Percentiles rank a stretch among this genome's conserved stretches.
These are phyloP conservation scores for Scleromitrula shiraiana DNA, from an alignment of 2,329 filamentous ascomycete species.

Conservation along the genomic window DNA sequence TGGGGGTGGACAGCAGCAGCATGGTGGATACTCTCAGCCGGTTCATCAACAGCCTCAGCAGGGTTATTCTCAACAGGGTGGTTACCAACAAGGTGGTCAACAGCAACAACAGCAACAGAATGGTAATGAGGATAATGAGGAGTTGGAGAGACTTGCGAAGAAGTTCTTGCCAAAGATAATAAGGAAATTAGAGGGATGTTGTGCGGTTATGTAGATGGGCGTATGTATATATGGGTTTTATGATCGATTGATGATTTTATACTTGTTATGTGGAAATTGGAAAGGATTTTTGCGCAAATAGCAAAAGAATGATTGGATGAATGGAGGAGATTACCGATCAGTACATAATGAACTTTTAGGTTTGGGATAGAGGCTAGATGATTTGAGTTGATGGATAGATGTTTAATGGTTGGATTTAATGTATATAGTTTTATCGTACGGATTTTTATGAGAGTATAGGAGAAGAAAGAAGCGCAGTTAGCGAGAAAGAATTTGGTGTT, in stretches of 20 bases:
- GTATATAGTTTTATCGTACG: too few relatives aligned
- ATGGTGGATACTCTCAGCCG: slow-evolving; percentile 37
- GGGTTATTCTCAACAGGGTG: slow-evolving; percentile 28
- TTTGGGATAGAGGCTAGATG: too few relatives aligned
- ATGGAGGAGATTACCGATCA: too few relatives aligned
- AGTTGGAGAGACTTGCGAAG: slow-evolving; percentile 28
- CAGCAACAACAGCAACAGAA: slow-evolving; percentile 31
- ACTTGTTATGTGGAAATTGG: too few relatives aligned
- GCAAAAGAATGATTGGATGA: too few relatives aligned
- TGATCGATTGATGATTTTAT: background rate
- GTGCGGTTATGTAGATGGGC: slow-evolving; percentile 25
- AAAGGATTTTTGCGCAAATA: too few relatives aligned
- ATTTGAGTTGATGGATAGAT: too few relatives aligned
- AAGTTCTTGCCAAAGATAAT: slow-evolving; percentile 28
- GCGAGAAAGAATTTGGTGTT: too few relatives aligned
- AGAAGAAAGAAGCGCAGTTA: too few relatives aligned
- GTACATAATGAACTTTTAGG: too few relatives aligned
- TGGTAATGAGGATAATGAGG: slow-evolving; percentile 28
- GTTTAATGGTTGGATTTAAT: too few relatives aligned
- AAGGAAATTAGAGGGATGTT: slow-evolving; percentile 27
- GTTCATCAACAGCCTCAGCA: slow-evolving; percentile 33
- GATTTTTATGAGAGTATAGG: too few relatives aligned
- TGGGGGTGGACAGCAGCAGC: slow-evolving; percentile 33
- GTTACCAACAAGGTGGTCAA: slow-evolving; percentile 32
- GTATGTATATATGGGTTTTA: background rate